These are phyloP conservation scores for Flaveria brownii DNA, from an alignment of 129 eudicot genomes.

Conservation along the genomic window DNA sequence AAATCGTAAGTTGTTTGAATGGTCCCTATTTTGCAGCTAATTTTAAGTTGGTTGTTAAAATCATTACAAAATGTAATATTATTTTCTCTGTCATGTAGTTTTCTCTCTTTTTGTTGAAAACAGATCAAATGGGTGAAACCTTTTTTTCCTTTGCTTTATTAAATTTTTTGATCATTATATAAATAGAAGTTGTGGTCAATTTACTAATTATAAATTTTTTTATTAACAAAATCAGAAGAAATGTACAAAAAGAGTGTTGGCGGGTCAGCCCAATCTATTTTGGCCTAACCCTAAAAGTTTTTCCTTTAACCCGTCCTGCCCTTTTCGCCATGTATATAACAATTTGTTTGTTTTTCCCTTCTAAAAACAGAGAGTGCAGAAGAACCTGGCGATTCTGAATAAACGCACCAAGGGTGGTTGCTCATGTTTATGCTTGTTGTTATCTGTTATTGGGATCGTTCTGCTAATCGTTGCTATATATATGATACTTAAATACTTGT, in stretches of 20 bases:
- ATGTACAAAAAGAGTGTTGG: neutral
- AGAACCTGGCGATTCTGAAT: constrained; percentile 66
- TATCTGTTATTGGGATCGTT: constrained; percentile 55
- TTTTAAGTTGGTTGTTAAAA: neutral
- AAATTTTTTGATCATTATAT: neutral
- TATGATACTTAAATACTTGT: constrained; percentile 57
- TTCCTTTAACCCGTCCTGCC: neutral
- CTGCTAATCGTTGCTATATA: constrained; percentile 51
- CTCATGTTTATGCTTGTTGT: constrained; percentile 66
- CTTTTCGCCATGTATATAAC: neutral
- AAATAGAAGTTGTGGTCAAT: neutral
- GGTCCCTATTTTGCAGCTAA: neutral
- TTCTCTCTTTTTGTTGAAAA: neutral
- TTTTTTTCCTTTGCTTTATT: neutral
- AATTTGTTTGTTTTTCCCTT: neutral
- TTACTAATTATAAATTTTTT: neutral
- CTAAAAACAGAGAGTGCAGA: constrained; percentile 64
- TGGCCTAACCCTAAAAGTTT: neutral
- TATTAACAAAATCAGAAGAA: neutral
- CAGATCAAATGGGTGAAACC: neutral
- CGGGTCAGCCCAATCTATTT: neutral
- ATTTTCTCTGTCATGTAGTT: neutral
- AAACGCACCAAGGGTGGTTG: constrained; percentile 76
- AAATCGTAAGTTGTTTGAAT: neutral
- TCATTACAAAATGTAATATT: neutral